Percentiles rank a stretch among this genome's conserved stretches.
These are phyloP conservation scores for Kurtzmaniella quercitrusa DNA, from an alignment of 1,139 yeast genomes.

Conservation along the genomic window DNA sequence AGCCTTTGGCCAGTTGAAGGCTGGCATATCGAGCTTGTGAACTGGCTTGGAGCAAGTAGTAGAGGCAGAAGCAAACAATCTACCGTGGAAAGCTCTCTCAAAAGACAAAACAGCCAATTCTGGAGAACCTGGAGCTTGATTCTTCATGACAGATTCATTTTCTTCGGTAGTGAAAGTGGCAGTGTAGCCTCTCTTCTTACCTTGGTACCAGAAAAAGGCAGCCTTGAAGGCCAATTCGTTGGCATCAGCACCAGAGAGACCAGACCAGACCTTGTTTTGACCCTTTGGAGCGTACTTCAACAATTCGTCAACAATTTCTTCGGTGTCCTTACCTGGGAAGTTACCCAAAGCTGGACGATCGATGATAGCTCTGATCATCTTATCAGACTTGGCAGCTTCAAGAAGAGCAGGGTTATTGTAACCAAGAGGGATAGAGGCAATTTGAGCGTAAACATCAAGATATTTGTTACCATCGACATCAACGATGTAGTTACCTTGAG, in stretches of 20 bases:
- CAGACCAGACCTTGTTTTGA: conserved; percentile 67
- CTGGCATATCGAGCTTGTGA: conserved; percentile 80
- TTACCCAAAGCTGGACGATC: conserved; percentile 78
- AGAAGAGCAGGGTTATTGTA: conserved; percentile 72
- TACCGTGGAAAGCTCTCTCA: conserved; percentile 76
- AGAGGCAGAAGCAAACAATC: conserved; percentile 75
- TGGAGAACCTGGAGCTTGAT: conserved; percentile 71
- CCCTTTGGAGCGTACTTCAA: conserved; percentile 70
- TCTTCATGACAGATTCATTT: conserved; percentile 57
- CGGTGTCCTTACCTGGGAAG: conserved; percentile 64
- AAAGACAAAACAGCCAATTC: conserved; percentile 71
- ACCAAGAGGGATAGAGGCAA: conserved; percentile 74
- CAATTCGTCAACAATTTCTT: conserved; percentile 51
- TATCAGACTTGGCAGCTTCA: conserved; percentile 58
- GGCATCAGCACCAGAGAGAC: conserved; percentile 79
- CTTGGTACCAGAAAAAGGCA: conserved; percentile 71
- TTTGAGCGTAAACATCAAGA: conserved; percentile 73
- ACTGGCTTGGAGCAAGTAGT: conserved; percentile 79
- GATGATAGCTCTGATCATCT: conserved; percentile 62
- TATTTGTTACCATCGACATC: conserved; percentile 68
- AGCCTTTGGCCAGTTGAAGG: conserved; percentile 86
- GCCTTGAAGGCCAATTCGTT: conserved; percentile 84
- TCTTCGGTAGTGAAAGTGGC: conserved; percentile 57
- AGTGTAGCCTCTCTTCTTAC: conserved; percentile 51
- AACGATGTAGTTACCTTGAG: conserved; percentile 65